Conservation (phyloP, 192 early-diverging fungal species). For the Umbelopsis isabellina region DNA sequence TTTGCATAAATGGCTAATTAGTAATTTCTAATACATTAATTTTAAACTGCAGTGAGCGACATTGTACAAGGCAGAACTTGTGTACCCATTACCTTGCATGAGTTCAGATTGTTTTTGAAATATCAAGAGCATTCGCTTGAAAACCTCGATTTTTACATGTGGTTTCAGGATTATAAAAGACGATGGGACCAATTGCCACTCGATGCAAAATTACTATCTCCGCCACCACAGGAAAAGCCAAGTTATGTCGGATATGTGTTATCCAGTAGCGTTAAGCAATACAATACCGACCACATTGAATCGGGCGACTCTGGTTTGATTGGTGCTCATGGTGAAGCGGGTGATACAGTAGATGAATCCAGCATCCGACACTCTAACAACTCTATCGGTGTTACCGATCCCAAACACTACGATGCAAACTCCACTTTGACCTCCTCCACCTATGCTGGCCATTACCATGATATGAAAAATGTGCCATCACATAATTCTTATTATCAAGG, state of each 20-base stretch:
- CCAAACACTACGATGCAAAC: neutral
- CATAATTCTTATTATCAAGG: constrained; percentile 8
- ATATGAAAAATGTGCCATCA: neutral
- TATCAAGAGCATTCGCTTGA: constrained; percentile 26
- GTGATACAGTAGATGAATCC: neutral
- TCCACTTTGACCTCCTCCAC: constrained; percentile 14
- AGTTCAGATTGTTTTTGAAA: constrained; percentile 19
- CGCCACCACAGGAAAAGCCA: constrained; percentile 22
- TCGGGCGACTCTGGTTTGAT: constrained; percentile 9
- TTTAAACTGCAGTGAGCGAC: neutral
- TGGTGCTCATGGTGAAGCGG: neutral
- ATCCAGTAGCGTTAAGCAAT: neutral
- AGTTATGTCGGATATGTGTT: constrained; percentile 13
- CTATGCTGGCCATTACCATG: neutral
- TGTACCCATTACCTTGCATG: constrained; percentile 18
- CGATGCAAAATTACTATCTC: constrained; percentile 5
- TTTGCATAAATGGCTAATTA: too few species aligned
- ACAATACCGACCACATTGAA: neutral
- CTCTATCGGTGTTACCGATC: neutral
- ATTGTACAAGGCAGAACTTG: constrained; percentile 26
- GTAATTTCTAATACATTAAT: neutral
- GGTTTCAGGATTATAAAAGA: constrained; percentile 21
- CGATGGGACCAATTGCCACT: constrained; percentile 18
- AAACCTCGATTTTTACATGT: constrained; percentile 24
- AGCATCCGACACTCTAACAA: neutral